Evolutionary conservation across 2,329 filamentous ascomycete species (phyloP).

Genomic region (Microsporum canis): DNA sequence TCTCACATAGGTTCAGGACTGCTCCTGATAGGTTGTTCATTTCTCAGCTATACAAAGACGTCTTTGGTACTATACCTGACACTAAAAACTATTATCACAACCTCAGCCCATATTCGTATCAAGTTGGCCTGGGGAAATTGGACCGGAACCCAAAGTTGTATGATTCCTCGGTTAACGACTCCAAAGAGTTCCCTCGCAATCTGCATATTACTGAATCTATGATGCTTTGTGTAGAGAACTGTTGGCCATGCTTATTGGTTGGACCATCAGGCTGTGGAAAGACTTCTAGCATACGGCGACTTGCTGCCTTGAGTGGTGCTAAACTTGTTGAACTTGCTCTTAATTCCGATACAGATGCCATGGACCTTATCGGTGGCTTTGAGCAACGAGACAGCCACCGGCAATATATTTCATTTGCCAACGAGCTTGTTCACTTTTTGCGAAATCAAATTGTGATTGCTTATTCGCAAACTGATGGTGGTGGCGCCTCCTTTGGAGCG

Average conservation of each 20-base stretch:
- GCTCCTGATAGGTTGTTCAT: slow-evolving; percentile 56
- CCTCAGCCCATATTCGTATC: slow-evolving; percentile 52
- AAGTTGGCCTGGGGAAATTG: slow-evolving; percentile 68
- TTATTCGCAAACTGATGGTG: slow-evolving; percentile 19
- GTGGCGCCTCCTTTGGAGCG: slow-evolving; percentile 14
- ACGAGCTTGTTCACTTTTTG: slow-evolving; percentile 43
- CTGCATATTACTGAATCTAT: slow-evolving; percentile 72
- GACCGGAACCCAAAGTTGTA: slow-evolving; percentile 43
- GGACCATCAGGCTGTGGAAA: slow-evolving; percentile 81
- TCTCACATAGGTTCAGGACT: slow-evolving; percentile 77
- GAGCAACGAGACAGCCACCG: slow-evolving; percentile 82
- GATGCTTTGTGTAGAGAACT: slow-evolving; percentile 74
- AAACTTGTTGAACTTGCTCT: slow-evolving; percentile 71
- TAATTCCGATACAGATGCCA: slow-evolving; percentile 91
- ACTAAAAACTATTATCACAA: slow-evolving; percentile 59
- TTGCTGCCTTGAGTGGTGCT: slow-evolving; percentile 69
- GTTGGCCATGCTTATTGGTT: slow-evolving; percentile 79
- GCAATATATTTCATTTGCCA: slow-evolving; percentile 52
- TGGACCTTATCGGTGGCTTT: slow-evolving; percentile 93
- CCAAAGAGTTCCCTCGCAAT: slow-evolving; percentile 28
- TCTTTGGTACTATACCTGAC: slow-evolving; percentile 46
- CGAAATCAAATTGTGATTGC: slow-evolving; percentile 31
- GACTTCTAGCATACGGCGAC: slow-evolving; percentile 63
- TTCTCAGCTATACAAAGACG: slow-evolving; percentile 51
- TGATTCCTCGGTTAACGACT: slow-evolving; percentile 23